Evolutionary conservation across 768 basidiomycete genomes (phyloP), one percentile per base, ranked within the genome.

Genomic region (Termitomyces sp.): DNA sequence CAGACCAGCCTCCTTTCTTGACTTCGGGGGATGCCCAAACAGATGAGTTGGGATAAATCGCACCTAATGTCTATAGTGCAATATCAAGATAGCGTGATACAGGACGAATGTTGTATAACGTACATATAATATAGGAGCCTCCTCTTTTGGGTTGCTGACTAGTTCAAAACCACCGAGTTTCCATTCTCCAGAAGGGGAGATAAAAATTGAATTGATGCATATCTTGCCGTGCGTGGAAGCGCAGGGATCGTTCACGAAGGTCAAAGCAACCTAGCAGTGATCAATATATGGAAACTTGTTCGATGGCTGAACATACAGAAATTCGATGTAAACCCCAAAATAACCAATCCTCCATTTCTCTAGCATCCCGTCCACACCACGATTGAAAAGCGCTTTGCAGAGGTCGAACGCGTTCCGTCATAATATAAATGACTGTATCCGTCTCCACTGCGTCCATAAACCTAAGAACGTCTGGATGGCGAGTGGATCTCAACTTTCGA

Each of bases 151-250:
- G 60, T 80, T 90, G 62, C 92, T 93, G 58, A 97, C 69, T 0
- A 96, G 71, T 64, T 99, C 97, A 64, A 98, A 94, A 0, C 96
- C 96, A 19, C 92, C 95, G 8, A 99, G 74, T 65, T 91, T 91
- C 97, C 96, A 98, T 73, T 99, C 97, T 5, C 96, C 92, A 0
- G 93, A 90, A 0, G 88, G 86, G 0, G 96, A 93, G 50, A 97
- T 83, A 65, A 97, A 98, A 55, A 98, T 82, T 1, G 90, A 84
- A 55, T 80, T 78, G n/a, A 80, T 68, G 56, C 83, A 75, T 54
- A 95, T 65, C 60, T 85, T 89, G 21, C 93, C 94, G 62, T 97
- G 93, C 0, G 90, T 90, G 2, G 90, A 91, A 24, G 80, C 71
- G 51, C 83, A 87, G 8, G 90, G 79, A 41, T 91, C 87, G 63